These are phyloP conservation scores for Furcasterigmium sp. DNA, from an alignment of 2,329 filamentous ascomycete species.

Conservation along the genomic window DNA sequence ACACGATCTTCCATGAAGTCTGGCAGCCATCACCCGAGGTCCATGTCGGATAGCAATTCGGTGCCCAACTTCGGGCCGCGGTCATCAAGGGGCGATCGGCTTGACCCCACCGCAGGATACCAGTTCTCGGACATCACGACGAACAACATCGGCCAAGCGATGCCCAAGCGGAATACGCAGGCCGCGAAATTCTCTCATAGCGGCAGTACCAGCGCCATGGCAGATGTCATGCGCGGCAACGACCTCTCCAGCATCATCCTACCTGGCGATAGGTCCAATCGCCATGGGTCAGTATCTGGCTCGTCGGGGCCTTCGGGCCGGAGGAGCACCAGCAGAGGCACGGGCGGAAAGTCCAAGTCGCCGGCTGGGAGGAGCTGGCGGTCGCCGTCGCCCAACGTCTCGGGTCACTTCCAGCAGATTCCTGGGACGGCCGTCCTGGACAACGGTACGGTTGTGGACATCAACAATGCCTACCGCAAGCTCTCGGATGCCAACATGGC, in stretches of 20 bases:
- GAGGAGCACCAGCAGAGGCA: slow-evolving; percentile 17
- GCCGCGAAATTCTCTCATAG: slow-evolving; percentile 29
- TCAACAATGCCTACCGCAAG: slow-evolving; percentile 64
- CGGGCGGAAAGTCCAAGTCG: slow-evolving; percentile 46
- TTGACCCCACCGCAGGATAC: slow-evolving; percentile 41
- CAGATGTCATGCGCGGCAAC: slow-evolving; percentile 47
- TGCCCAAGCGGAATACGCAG: slow-evolving; percentile 48
- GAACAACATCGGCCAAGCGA: slow-evolving; percentile 40
- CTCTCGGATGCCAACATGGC: slow-evolving; percentile 68
- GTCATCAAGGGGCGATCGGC: slow-evolving; percentile 12
- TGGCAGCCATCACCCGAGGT: slow-evolving; percentile 37
- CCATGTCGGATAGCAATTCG: slow-evolving; percentile 48
- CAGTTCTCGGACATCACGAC: slow-evolving; percentile 57
- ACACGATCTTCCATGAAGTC: slow-evolving; percentile 25
- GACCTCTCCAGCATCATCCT: slow-evolving; percentile 46
- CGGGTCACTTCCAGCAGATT: slow-evolving; percentile 11
- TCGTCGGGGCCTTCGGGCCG: slow-evolving; percentile 17
- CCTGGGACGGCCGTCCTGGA: slow-evolving; percentile 42
- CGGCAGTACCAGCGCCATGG: slow-evolving; percentile 28
- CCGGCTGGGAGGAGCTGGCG: slow-evolving; percentile 37
- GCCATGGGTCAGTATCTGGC: slow-evolving; percentile 31
- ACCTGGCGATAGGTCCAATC: slow-evolving; percentile 36
- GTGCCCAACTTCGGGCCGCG: slow-evolving; percentile 42
- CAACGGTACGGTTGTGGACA: slow-evolving; percentile 59
- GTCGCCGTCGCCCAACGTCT: slow-evolving; percentile 10